Percentiles rank a stretch among this genome's conserved stretches.
Evolutionary conservation across 202 grass and related monocot species (phyloP).

Genomic region (Digitaria exilis): DNA sequence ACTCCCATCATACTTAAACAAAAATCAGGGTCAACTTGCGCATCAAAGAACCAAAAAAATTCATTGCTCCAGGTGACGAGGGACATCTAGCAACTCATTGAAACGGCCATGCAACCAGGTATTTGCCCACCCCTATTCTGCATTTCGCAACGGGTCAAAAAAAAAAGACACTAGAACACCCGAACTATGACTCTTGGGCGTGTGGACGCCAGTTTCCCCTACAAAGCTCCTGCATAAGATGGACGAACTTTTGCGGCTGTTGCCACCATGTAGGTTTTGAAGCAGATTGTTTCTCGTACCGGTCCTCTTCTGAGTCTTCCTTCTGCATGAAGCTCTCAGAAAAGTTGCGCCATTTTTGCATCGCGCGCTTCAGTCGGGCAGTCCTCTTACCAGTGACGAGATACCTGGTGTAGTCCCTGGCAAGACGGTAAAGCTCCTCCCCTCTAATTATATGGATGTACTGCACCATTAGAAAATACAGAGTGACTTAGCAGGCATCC

Average conservation of each 20-base stretch:
- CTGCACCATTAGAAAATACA: slow-evolving; percentile 44
- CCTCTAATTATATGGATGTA: slow-evolving; percentile 77
- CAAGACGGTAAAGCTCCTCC: slow-evolving; percentile 63
- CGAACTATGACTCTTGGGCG: slow-evolving; percentile 54
- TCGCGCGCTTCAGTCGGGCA: slow-evolving; percentile 50
- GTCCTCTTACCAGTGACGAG: slow-evolving; percentile 58
- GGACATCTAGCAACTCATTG: slow-evolving; percentile 10
- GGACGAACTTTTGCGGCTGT: slow-evolving; percentile 58
- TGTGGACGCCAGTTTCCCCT: slow-evolving; percentile 56
- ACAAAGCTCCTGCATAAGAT: slow-evolving; percentile 52
- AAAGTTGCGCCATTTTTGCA: slow-evolving; percentile 55
- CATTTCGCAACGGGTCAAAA: slow-evolving; percentile 33
- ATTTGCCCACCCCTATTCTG: not conserved
- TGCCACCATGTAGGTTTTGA: slow-evolving; percentile 52
- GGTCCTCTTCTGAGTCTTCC: slow-evolving; percentile 38
- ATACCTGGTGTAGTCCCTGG: slow-evolving; percentile 71
- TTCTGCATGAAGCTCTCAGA: slow-evolving; percentile 47
- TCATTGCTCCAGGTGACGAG: not conserved
- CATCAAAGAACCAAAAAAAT: slow-evolving; percentile 24
- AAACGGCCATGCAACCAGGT: slow-evolving; percentile 22
- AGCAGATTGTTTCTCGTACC: slow-evolving; percentile 26
- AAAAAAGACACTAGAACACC: not conserved
- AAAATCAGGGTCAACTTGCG: slow-evolving; percentile 27
- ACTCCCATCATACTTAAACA: slow-evolving; percentile 17
- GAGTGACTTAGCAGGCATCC: not conserved